Evolutionary conservation across 2,329 filamentous ascomycete genomes (phyloP).

Genomic region (Chalara sp.): DNA sequence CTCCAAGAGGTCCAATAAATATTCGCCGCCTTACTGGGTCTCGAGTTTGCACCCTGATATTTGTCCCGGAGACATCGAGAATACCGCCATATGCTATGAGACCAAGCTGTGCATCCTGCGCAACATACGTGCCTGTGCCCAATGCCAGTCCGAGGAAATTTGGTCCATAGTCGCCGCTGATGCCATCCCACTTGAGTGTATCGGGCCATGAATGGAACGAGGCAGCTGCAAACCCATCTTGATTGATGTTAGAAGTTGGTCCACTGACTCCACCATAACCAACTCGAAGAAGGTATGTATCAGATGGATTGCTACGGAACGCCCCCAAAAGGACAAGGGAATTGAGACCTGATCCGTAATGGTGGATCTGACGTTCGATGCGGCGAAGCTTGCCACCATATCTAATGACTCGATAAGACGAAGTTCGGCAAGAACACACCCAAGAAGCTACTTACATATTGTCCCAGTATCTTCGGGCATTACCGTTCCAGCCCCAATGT

Average conservation of each 20-base stretch:
- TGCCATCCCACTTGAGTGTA: constrained; percentile 48
- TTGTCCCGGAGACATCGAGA: constrained; percentile 11
- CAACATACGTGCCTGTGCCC: constrained; percentile 43
- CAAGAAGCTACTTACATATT: constrained; percentile 33
- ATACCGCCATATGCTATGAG: constrained; percentile 44
- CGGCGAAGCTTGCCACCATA: constrained; percentile 28
- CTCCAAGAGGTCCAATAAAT: constrained; percentile 39
- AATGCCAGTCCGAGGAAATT: constrained; percentile 45
- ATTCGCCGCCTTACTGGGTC: constrained; percentile 41
- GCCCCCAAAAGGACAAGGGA: constrained; percentile 45
- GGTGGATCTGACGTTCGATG: constrained; percentile 47
- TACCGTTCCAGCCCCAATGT: constrained; percentile 58
- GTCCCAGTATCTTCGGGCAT: constrained; percentile 55
- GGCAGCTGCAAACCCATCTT: constrained; percentile 45
- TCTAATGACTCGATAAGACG: background rate
- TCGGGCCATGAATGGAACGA: constrained; percentile 53
- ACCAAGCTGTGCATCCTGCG: constrained; percentile 37
- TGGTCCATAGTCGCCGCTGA: constrained; percentile 50
- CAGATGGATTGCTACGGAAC: constrained; percentile 39
- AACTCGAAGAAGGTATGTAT: constrained; percentile 44
- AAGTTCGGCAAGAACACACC: background rate
- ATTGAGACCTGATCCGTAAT: constrained; percentile 54
- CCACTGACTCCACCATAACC: constrained; percentile 48
- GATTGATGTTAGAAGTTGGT: constrained; percentile 47
- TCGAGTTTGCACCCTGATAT: constrained; percentile 32